Evolutionary conservation across 2,329 filamentous ascomycete species (phyloP).

Genomic region (Xenosphaeropsis pyriputrescens): DNA sequence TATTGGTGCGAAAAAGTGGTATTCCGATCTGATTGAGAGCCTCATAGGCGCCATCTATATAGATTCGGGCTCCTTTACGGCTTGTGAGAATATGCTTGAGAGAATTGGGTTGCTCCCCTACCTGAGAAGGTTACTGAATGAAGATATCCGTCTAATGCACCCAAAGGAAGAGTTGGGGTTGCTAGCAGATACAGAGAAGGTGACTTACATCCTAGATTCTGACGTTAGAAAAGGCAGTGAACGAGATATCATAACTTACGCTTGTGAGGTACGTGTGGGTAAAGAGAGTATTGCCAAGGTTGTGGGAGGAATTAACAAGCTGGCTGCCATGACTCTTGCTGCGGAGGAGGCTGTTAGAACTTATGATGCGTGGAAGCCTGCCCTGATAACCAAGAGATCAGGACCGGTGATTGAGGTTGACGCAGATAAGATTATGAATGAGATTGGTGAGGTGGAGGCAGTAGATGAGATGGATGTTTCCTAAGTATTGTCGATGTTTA

Average conservation of each 20-base stretch:
- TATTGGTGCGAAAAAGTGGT: conserved; percentile 58
- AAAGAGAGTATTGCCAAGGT: conserved; percentile 29
- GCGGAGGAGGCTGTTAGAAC: conserved; percentile 32
- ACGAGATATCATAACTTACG: conserved; percentile 11
- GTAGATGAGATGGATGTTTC: too few species aligned
- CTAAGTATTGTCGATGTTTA: too few species aligned
- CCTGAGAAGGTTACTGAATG: conserved; percentile 44
- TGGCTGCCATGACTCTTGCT: conserved; percentile 40
- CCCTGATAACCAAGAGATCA: too few species aligned
- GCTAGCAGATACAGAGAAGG: conserved; percentile 32
- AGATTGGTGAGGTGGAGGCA: too few species aligned
- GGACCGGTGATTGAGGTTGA: too few species aligned
- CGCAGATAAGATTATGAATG: too few species aligned
- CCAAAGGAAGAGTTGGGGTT: conserved; percentile 56
- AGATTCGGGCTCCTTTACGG: conserved; percentile 50
- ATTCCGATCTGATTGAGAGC: conserved; percentile 72
- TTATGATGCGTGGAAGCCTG: too few species aligned
- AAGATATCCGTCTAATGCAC: conserved; percentile 40
- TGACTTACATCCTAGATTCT: conserved; percentile 33
- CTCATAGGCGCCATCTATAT: conserved; percentile 73
- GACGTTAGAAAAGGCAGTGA: conserved; percentile 6
- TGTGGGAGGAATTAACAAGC: conserved; percentile 26
- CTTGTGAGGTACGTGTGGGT: conserved; percentile 35
- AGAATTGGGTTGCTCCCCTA: conserved; percentile 49
- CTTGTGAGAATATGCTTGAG: conserved; percentile 45